These are phyloP conservation scores for Backusella tuberculispora DNA, from an alignment of 192 early-diverging fungal genomes.

Conservation along the genomic window DNA sequence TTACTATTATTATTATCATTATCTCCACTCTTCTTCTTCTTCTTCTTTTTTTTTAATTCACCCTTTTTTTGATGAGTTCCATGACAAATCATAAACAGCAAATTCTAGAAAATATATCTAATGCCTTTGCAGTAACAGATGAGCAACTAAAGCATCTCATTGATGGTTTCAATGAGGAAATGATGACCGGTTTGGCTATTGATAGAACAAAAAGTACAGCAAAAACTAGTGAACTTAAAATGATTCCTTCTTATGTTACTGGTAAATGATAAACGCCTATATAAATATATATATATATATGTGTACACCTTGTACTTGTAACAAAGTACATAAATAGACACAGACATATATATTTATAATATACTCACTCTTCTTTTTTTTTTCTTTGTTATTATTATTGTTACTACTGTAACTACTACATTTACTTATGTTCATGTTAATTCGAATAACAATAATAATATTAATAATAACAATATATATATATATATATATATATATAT, in stretches of 20 bases:
- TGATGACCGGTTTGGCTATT: slow-evolving; percentile 52
- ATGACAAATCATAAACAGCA: slow-evolving; percentile 15
- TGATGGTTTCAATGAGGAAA: slow-evolving; percentile 51
- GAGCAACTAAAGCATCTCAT: slow-evolving; percentile 37
- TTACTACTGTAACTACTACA: background rate
- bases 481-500: too few relatives aligned
- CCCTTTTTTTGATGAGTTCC: background rate
- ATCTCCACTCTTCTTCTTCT: background rate
- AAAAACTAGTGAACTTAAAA: slow-evolving; percentile 50
- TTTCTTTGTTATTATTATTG: background rate
- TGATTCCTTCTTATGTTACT: slow-evolving; percentile 91
- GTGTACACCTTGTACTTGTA: background rate
- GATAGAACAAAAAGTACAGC: slow-evolving; percentile 31
- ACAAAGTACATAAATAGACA: background rate
- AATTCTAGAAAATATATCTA: background rate
- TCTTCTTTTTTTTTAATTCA: background rate
- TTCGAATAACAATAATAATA: too few relatives aligned
- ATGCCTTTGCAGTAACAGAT: slow-evolving; percentile 18
- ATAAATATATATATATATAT: too few relatives aligned
- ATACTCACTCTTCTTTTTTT: background rate
- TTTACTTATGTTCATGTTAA: too few relatives aligned
- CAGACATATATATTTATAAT: background rate
- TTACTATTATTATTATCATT: background rate
- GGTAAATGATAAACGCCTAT: slow-evolving; percentile 30
- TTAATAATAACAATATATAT: too few relatives aligned